Evolutionary conservation across 2,329 filamentous ascomycete genomes (phyloP).

Genomic region (Clonostachys sp.): DNA sequence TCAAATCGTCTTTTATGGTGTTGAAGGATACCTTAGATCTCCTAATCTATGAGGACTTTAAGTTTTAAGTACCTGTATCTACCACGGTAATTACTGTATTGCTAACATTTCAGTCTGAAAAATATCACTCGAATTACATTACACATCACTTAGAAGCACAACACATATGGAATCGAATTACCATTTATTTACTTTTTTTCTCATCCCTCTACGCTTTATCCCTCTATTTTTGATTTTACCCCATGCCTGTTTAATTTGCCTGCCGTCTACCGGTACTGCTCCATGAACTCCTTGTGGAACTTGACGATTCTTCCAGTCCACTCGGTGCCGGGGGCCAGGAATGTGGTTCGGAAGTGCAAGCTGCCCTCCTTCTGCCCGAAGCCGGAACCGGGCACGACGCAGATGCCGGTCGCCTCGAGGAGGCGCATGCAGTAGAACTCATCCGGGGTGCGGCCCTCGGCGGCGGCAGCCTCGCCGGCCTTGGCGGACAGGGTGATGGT

Average conservation of each 20-base stretch:
- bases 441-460: conserved; percentile 72
- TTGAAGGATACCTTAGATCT: too few species aligned
- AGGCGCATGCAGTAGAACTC: conserved; percentile 93
- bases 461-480: conserved; percentile 69
- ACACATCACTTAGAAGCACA: not conserved
- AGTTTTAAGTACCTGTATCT: too few species aligned
- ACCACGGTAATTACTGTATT: not conserved
- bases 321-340: conserved; percentile 91
- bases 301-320: conserved; percentile 85
- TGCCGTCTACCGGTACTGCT: conserved; percentile 58
- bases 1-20: too few species aligned
- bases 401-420: conserved; percentile 91
- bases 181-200: not conserved
- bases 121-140: not conserved
- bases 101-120: not conserved
- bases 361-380: conserved; percentile 93
- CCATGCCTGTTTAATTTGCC: not conserved
- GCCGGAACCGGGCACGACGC: conserved; percentile 85
- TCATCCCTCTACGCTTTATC: not conserved
- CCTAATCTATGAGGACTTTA: too few species aligned
- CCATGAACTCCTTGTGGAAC: conserved; percentile 91
- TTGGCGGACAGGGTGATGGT: conserved; percentile 77
- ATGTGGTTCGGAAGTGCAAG: conserved; percentile 93
- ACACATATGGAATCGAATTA: too few species aligned
- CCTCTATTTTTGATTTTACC: not conserved